Conservation (phyloP, 169 alveolate genomes). For the Toxoplasma gondii region DNA sequence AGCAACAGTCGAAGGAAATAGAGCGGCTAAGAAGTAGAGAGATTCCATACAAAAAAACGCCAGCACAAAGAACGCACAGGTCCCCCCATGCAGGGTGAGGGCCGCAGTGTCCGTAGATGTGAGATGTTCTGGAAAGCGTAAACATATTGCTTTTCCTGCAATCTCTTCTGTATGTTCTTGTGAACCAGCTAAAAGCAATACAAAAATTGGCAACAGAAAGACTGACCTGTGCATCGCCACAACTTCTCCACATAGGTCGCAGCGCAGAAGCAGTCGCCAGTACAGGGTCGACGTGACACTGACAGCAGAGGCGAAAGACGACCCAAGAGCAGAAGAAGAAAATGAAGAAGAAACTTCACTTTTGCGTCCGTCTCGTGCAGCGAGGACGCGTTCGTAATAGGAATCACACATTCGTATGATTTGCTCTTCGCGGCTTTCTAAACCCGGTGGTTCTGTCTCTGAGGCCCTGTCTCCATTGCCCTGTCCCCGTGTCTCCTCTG, state of each 20-base stretch:
- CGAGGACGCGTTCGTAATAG: slow-evolving; percentile 2
- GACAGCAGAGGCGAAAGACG: slow-evolving; percentile 4
- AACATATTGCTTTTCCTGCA: no score
- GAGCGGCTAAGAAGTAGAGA: no score
- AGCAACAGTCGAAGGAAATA: no score
- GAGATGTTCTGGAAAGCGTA: no score
- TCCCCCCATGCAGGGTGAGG: no score
- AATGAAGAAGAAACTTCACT: neutral
- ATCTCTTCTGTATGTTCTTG: no score
- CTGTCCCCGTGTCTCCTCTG: neutral
- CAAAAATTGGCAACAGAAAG: no score
- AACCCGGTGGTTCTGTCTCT: neutral
- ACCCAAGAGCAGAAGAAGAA: neutral
- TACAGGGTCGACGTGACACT: neutral
- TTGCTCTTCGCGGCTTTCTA: neutral
- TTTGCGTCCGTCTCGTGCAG: neutral
- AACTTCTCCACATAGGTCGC: neutral
- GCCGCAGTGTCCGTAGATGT: no score
- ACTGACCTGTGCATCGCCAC: neutral
- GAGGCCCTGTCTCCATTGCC: neutral
- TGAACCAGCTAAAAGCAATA: no score
- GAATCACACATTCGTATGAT: neutral
- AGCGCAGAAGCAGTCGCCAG: neutral
- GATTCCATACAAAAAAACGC: no score
- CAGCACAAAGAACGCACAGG: no score